Percentiles rank a stretch among this genome's conserved stretches.
Evolutionary conservation across 2,329 filamentous ascomycete genomes (phyloP).

Genomic region (Penicillium sp.): DNA sequence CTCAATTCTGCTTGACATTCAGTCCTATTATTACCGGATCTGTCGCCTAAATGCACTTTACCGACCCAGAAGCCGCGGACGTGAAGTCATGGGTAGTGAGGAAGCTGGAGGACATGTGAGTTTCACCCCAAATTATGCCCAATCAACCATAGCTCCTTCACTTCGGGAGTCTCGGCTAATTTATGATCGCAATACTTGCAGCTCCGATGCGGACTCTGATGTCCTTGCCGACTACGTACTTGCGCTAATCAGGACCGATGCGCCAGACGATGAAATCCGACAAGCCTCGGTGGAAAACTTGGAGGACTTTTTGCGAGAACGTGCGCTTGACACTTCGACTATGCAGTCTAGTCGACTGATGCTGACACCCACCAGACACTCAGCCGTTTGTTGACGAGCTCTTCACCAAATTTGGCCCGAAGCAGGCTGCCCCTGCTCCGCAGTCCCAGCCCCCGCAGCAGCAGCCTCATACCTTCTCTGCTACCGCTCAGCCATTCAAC

Average conservation of each 20-base stretch:
- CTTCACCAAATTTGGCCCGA: conserved; percentile 52
- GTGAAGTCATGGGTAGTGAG: conserved; percentile 61
- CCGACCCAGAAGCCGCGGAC: conserved; percentile 52
- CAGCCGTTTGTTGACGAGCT: conserved; percentile 57
- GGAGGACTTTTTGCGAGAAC: conserved; percentile 58
- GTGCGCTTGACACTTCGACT: conserved; percentile 34
- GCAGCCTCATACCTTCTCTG: conserved; percentile 21
- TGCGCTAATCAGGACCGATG: conserved; percentile 58
- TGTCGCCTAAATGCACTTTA: conserved; percentile 50
- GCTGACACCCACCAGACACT: conserved; percentile 44
- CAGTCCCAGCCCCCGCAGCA: conserved; percentile 23
- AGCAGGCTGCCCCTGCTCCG: conserved; percentile 34
- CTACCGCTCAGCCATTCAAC: conserved; percentile 23
- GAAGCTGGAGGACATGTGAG: conserved; percentile 59
- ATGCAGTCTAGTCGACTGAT: not conserved
- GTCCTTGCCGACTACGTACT: conserved; percentile 64
- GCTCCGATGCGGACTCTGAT: conserved; percentile 62
- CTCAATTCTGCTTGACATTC: not conserved
- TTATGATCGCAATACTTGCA: conserved; percentile 26
- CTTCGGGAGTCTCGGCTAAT: conserved; percentile 4
- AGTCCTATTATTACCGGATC: not conserved
- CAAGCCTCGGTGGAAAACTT: conserved; percentile 56
- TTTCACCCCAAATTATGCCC: conserved; percentile 1
- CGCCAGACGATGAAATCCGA: conserved; percentile 54
- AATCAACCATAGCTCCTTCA: not conserved